Percentiles rank a stretch among this genome's conserved stretches.
Conservation (phyloP, 2,329 filamentous ascomycete genomes). For the Neofusicoccum parvum region DNA sequence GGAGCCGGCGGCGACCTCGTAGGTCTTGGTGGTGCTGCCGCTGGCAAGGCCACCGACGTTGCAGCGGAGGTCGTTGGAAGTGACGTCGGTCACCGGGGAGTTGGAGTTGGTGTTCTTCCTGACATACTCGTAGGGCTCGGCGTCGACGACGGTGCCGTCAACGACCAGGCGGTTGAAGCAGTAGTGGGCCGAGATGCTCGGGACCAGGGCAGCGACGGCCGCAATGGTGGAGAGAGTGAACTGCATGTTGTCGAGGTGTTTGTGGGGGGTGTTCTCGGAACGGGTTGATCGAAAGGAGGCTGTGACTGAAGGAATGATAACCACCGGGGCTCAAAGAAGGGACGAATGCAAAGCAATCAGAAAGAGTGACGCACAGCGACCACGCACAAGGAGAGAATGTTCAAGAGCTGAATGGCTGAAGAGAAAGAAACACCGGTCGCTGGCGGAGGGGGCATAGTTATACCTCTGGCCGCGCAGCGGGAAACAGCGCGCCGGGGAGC, state of each 20-base stretch:
- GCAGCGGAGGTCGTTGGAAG: slow-evolving; percentile 38
- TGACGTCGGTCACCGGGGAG: slow-evolving; percentile 34
- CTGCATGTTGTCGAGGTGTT: slow-evolving; percentile 31
- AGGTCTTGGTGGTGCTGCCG: slow-evolving; percentile 38
- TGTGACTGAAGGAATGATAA: slow-evolving; percentile 13
- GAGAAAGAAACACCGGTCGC: neutral
- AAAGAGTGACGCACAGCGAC: slow-evolving; percentile 22
- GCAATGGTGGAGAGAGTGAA: slow-evolving; percentile 31
- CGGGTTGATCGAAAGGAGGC: slow-evolving; percentile 5
- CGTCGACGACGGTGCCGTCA: slow-evolving; percentile 35
- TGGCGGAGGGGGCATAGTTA: neutral
- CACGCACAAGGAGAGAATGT: slow-evolving; percentile 3
- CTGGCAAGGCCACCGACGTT: slow-evolving; percentile 36
- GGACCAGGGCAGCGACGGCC: slow-evolving; percentile 25
- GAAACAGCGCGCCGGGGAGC: neutral
- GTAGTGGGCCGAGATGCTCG: slow-evolving; percentile 36
- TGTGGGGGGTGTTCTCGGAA: neutral
- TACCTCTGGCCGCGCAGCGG: neutral
- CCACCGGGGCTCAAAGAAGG: slow-evolving; percentile 20
- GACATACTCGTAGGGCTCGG: slow-evolving; percentile 22
- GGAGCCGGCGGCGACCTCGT: slow-evolving; percentile 43
- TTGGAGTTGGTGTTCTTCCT: slow-evolving; percentile 33
- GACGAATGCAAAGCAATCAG: slow-evolving; percentile 11
- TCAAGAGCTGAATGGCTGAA: slow-evolving; percentile 4
- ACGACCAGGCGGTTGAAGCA: slow-evolving; percentile 42